Conservation (phyloP, 768 basidiomycete species). For the Suillus brevipes region DNA sequence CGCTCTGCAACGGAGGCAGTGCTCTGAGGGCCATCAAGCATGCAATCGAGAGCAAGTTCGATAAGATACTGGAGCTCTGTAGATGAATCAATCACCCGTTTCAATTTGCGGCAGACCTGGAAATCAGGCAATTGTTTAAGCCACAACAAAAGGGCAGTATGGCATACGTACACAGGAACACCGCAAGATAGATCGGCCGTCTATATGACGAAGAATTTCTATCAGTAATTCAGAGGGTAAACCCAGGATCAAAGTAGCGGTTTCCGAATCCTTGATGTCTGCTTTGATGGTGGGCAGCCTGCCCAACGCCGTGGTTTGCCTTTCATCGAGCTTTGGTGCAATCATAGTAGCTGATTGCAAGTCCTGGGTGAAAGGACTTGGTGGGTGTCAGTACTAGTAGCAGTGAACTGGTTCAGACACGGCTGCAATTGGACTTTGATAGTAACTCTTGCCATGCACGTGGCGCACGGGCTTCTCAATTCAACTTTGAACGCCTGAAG, state of each 20-base stretch:
- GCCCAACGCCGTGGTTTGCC: background rate
- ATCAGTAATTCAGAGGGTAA: constrained; percentile 5
- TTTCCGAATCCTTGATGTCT: background rate
- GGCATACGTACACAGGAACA: constrained; percentile 8
- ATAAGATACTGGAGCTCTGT: constrained; percentile 38
- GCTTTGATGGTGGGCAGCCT: background rate
- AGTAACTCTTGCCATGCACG: background rate
- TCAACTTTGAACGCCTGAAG: background rate
- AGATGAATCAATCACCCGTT: constrained; percentile 24
- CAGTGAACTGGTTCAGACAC: background rate
- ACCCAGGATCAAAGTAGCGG: background rate
- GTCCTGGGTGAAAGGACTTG: background rate
- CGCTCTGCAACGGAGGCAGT: constrained; percentile 29
- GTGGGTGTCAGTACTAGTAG: background rate
- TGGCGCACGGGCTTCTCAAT: background rate
- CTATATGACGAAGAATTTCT: constrained; percentile 2
- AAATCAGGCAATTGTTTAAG: background rate
- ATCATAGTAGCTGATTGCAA: constrained; percentile 2
- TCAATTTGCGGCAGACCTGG: constrained; percentile 25
- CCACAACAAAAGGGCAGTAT: background rate
- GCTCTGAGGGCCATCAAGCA: constrained; percentile 25
- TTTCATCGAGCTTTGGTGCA: background rate
- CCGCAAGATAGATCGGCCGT: constrained; percentile 5
- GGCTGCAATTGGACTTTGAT: background rate
- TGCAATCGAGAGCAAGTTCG: constrained; percentile 40